phyloP scores from a whole-genome alignment of 129 eudicot species.

The Helianthus annuus region HanXRQr2.0-SUNRISE NC_035444.2:12262713-12263212 shows the following conservation, averaged over 20 bases:
- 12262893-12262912: background rate
- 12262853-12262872: too few relatives aligned
- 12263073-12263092: constrained; percentile 30
- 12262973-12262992: background rate
- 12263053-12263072: constrained; percentile 11
- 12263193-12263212: constrained; percentile 28
- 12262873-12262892: background rate
- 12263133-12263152: constrained; percentile 4
- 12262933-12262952: constrained; percentile 1
- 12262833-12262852: background rate
- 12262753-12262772: too few relatives aligned
- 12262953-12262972: background rate
- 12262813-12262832: background rate
- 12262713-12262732: too few relatives aligned
- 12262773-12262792: too few relatives aligned
- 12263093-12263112: constrained; percentile 38
- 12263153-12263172: background rate
- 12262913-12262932: background rate
- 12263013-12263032: constrained; percentile 1
- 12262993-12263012: background rate
- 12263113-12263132: constrained; percentile 45
- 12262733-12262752: too few relatives aligned
- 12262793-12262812: too few relatives aligned
- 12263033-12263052: constrained; percentile 15
- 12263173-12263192: constrained; percentile 25